Evolutionary conservation across 2,329 filamentous ascomycete genomes (phyloP).

Genomic region (Colletotrichum horii): DNA sequence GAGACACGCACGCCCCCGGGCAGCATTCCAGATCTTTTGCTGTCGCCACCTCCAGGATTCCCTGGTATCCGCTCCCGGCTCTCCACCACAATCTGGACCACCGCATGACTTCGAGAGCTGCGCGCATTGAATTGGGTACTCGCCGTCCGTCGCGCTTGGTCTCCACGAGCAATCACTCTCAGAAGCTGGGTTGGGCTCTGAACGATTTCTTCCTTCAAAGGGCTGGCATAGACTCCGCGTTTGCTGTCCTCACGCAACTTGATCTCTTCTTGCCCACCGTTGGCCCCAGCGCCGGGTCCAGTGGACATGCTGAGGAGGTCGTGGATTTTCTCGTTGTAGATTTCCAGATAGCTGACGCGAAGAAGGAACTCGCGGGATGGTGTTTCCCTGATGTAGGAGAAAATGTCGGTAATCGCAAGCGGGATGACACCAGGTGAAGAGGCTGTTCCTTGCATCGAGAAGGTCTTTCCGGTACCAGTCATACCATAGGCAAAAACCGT

Average conservation of each 20-base stretch:
- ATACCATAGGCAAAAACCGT: conserved; percentile 99
- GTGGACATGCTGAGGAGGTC: conserved; percentile 83
- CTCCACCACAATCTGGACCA: conserved; percentile 98
- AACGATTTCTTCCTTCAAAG: conserved; percentile 97
- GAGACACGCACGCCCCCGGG: conserved; percentile 95
- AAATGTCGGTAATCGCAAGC: conserved; percentile 96
- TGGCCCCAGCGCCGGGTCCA: conserved; percentile 57
- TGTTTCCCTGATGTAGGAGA: conserved; percentile 97
- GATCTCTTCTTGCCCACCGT: conserved; percentile 82
- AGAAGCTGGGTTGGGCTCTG: conserved; percentile 96
- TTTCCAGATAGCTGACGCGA: conserved; percentile 96
- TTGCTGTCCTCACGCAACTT: conserved; percentile 97
- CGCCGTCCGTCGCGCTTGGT: conserved; percentile 86
- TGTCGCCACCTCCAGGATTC: conserved; percentile 50
- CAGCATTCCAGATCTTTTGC: conserved; percentile 71
- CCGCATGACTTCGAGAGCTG: conserved; percentile 96
- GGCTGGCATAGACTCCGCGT: conserved; percentile 93
- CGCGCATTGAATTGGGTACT: conserved; percentile 97
- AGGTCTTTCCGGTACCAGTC: conserved; percentile 98
- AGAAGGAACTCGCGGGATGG: conserved; percentile 92
- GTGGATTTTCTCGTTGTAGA: conserved; percentile 98
- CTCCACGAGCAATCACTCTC: conserved; percentile 91
- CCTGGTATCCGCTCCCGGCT: conserved; percentile 84
- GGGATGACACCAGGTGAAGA: conserved; percentile 96
- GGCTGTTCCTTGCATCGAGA: conserved; percentile 98